Evolutionary conservation across 2,329 filamentous ascomycete species (phyloP).

Genomic region (Penicillium sp.): DNA sequence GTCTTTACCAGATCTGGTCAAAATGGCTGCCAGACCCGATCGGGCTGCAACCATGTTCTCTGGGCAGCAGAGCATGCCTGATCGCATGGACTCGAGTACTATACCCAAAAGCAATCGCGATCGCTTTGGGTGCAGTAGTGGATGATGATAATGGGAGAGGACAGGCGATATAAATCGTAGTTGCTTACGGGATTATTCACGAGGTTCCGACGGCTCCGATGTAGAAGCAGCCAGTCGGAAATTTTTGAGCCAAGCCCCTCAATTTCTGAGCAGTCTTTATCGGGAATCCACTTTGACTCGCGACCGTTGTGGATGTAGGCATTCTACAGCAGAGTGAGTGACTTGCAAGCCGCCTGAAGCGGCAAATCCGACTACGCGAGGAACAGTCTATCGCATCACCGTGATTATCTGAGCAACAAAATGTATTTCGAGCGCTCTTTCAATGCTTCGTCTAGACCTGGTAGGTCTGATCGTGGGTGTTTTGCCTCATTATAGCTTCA

Average conservation of each 20-base stretch:
- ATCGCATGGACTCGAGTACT: not conserved
- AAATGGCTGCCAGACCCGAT: not conserved
- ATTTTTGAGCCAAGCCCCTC: not conserved
- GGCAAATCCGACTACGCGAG: not conserved
- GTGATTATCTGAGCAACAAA: not conserved
- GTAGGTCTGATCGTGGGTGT: not conserved
- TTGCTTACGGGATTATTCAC: not conserved
- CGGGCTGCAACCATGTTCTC: not conserved
- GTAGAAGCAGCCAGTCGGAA: not conserved
- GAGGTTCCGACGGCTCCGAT: not conserved
- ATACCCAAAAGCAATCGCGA: not conserved
- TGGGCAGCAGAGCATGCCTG: not conserved
- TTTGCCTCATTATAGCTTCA: slow-evolving; percentile 1
- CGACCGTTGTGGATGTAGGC: not conserved
- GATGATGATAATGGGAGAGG: not conserved
- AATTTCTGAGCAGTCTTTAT: not conserved
- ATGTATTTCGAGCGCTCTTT: not conserved
- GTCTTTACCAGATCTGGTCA: not conserved
- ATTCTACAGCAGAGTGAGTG: not conserved
- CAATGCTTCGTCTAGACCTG: not conserved
- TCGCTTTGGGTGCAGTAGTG: not conserved
- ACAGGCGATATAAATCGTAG: not conserved
- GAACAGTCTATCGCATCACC: not conserved
- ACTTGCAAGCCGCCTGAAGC: not conserved
- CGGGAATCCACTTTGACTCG: not conserved